Evolutionary conservation across 345 rosid genomes (phyloP).

Genomic region (Gossypium sturtianum): DNA sequence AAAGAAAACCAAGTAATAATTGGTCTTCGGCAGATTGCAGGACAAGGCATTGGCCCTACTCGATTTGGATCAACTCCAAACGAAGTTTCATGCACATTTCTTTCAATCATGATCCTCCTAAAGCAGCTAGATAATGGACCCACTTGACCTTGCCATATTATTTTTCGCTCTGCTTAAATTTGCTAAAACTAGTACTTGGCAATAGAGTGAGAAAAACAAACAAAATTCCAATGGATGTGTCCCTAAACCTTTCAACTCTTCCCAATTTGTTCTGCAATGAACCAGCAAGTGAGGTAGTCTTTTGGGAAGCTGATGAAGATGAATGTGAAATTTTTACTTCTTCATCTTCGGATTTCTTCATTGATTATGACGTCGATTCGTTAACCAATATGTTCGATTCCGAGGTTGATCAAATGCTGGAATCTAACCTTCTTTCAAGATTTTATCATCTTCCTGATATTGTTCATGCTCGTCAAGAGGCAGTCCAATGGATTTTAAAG

Average conservation of each 20-base stretch:
- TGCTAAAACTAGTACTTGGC: neutral
- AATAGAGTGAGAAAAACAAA: neutral
- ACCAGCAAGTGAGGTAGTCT: slow-evolving; percentile 14
- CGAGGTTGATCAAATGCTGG: slow-evolving; percentile 28
- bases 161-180: neutral
- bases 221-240: slow-evolving; percentile 21
- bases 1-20: neutral
- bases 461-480: slow-evolving; percentile 23
- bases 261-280: slow-evolving; percentile 30
- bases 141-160: neutral
- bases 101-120: neutral
- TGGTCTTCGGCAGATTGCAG: neutral
- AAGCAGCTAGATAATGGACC: neutral
- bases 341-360: neutral
- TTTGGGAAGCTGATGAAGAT: slow-evolving; percentile 11
- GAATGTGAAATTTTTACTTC: neutral
- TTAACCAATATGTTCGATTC: slow-evolving; percentile 19
- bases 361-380: slow-evolving; percentile 9
- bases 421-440: neutral
- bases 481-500: slow-evolving; percentile 35
- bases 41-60: slow-evolving; percentile 11
- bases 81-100: slow-evolving; percentile 28
- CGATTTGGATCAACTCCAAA: slow-evolving; percentile 8
- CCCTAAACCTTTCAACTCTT: slow-evolving; percentile 12
- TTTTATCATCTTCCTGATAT: slow-evolving; percentile 12